Conservation (phyloP, 2,329 filamentous ascomycete genomes). For the Penicillium sp. region DNA sequence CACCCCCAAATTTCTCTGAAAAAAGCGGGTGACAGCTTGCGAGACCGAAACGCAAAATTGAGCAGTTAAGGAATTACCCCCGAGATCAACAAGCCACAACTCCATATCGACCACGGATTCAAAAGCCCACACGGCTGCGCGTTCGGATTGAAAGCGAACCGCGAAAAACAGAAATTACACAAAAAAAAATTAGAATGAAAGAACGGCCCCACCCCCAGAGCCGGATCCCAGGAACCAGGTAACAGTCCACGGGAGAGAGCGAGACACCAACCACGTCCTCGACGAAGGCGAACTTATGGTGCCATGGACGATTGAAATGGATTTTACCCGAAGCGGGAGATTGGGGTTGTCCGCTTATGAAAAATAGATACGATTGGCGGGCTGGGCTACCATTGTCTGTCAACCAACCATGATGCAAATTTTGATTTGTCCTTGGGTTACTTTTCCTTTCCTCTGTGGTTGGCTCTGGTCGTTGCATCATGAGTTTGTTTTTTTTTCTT, state of each 20-base stretch:
- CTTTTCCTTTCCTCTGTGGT: neutral
- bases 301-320: neutral
- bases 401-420: neutral
- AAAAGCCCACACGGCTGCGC: neutral
- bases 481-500: neutral
- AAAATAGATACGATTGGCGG: slow-evolving; percentile 6
- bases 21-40: neutral
- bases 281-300: neutral
- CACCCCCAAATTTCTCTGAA: neutral
- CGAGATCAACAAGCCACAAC: neutral
- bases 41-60: neutral
- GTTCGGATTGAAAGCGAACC: neutral
- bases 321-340: neutral
- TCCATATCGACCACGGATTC: neutral
- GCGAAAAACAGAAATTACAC: no score
- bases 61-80: neutral
- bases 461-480: neutral
- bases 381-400: neutral
- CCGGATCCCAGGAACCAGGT: slow-evolving; percentile 20
- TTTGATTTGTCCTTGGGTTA: neutral
- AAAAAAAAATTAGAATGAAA: neutral
- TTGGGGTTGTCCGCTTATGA: neutral
- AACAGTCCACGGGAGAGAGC: slow-evolving; percentile 4
- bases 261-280: neutral
- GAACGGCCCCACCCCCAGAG: slow-evolving; percentile 9